A percentile compares a stretch with the other conserved stretches of the same genome.
These are phyloP conservation scores for Hymenoscyphus linearis DNA, from an alignment of 2,329 filamentous ascomycete genomes.

Conservation along the genomic window DNA sequence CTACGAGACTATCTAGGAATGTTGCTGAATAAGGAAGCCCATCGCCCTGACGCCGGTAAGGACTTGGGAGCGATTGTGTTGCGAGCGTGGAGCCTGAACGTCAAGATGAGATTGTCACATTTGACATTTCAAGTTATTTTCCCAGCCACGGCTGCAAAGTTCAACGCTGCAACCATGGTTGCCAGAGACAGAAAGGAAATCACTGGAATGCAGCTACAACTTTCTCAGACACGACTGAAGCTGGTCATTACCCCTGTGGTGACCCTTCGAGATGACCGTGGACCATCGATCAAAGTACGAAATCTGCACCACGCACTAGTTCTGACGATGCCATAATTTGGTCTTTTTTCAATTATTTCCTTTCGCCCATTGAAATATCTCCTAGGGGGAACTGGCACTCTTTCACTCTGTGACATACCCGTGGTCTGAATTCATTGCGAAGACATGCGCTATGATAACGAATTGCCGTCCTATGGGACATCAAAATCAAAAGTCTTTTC, in stretches of 20 bases:
- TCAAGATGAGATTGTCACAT: slow-evolving; percentile 40
- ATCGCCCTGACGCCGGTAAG: slow-evolving; percentile 35
- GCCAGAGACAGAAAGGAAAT: slow-evolving; percentile 36
- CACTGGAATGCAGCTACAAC: slow-evolving; percentile 41
- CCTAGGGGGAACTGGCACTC: neutral
- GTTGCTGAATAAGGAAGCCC: slow-evolving; percentile 35
- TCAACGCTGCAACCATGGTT: slow-evolving; percentile 44
- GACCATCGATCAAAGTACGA: slow-evolving; percentile 23
- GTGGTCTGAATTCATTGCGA: neutral
- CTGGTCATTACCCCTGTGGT: slow-evolving; percentile 50
- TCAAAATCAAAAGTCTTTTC: neutral
- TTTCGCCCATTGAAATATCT: neutral
- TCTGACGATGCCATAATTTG: slow-evolving; percentile 22
- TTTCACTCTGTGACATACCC: neutral
- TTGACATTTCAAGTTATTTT: slow-evolving; percentile 43
- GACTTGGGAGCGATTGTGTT: slow-evolving; percentile 32
- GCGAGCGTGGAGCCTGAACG: slow-evolving; percentile 33
- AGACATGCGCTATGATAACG: neutral
- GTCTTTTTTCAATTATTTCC: neutral
- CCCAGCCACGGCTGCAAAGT: slow-evolving; percentile 45
- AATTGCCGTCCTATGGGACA: neutral
- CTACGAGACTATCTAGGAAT: slow-evolving; percentile 42
- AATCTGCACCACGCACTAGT: slow-evolving; percentile 24
- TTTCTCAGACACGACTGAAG: slow-evolving; percentile 47
- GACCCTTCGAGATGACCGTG: slow-evolving; percentile 46